Evolutionary conservation across 2,329 filamentous ascomycete genomes (phyloP), one percentile per base, ranked within the genome.

Genomic region (Fusarium marasasianum): DNA sequence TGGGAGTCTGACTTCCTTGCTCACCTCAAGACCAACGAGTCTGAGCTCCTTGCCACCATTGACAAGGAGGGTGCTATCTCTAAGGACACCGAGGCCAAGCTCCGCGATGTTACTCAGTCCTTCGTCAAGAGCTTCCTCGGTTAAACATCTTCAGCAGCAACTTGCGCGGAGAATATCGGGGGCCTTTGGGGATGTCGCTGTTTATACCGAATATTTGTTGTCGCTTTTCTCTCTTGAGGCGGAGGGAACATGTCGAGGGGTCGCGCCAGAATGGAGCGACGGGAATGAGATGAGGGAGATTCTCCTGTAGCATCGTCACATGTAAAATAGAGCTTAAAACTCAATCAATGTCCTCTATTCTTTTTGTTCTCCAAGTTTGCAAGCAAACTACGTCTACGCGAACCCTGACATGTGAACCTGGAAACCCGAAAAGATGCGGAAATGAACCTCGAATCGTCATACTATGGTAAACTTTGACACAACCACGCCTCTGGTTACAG

Each of bases 1-100:
- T 99, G 96, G 95, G 96, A 99, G 91, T 80, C 92, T 81, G 96
- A 98, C 87, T 97, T 97, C 92, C 89, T 98, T 74, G 87, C 92
- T 78, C 94, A 98, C 90, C 89, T 99, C 83, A 95, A 92, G 90
- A 93, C 90, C 85, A 97, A 96, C 89, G 93, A 98, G 91, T 82
- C 90, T 56, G 95, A 95, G 75, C 86, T 98, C 77, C 87, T 98
- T 76, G 88, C 91, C 81, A 92, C 91, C 80, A 98, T 99, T 79
- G 95, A 97, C 82, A 96, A 96, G 91, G 95, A 98, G 91, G 96
- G 96, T 85, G 90, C 94, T 76, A 86, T 99, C 84, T 96, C 93
- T 93, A 98, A 98, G 91, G 96, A 98, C 44, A 88, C 95, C 56
- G 96, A 97, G 89, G 88, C 86, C 77, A 93, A 91, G 88, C 87